Conservation (phyloP, 1,139 yeast genomes). For the Geotrichum histeridarum region DNA sequence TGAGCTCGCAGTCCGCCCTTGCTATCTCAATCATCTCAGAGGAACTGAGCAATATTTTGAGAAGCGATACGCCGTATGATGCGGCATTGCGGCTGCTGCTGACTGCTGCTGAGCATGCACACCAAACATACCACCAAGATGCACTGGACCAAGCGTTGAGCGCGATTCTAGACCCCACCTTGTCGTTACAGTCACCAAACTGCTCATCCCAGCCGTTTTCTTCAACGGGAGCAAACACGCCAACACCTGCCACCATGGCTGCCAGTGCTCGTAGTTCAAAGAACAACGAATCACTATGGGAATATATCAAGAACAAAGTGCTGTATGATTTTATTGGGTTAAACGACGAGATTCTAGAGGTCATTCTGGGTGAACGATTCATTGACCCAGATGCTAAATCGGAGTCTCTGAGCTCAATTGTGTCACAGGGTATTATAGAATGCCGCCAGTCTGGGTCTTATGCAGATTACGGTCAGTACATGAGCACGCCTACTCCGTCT, state of each 20-base stretch:
- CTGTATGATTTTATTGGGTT: slow-evolving; percentile 30
- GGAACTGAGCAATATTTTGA: slow-evolving; percentile 3
- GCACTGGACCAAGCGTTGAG: slow-evolving; percentile 15
- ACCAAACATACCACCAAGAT: slow-evolving; percentile 13
- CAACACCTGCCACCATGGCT: slow-evolving; percentile 7
- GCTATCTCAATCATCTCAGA: slow-evolving; percentile 6
- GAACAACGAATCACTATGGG: slow-evolving; percentile 18
- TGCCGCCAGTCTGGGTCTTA: slow-evolving; percentile 5
- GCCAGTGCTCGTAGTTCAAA: background rate
- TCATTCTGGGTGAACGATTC: slow-evolving; percentile 31
- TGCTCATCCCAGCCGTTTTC: background rate
- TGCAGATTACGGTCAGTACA: slow-evolving; percentile 12
- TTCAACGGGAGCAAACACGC: slow-evolving; percentile 6
- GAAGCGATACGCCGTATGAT: slow-evolving; percentile 7
- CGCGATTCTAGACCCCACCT: slow-evolving; percentile 11
- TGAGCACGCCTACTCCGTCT: slow-evolving; percentile 9
- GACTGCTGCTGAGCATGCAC: slow-evolving; percentile 13
- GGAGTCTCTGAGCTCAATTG: too few species aligned
- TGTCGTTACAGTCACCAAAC: background rate
- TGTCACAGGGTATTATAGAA: slow-evolving; percentile 2
- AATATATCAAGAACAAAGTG: slow-evolving; percentile 22
- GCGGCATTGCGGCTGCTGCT: slow-evolving; percentile 13
- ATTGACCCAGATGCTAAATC: slow-evolving; percentile 19
- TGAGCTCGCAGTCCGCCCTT: slow-evolving; percentile 2
- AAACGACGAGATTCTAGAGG: slow-evolving; percentile 34